Conservation (phyloP, 2,329 filamentous ascomycete genomes). For the Whalleya microplaca region DNA sequence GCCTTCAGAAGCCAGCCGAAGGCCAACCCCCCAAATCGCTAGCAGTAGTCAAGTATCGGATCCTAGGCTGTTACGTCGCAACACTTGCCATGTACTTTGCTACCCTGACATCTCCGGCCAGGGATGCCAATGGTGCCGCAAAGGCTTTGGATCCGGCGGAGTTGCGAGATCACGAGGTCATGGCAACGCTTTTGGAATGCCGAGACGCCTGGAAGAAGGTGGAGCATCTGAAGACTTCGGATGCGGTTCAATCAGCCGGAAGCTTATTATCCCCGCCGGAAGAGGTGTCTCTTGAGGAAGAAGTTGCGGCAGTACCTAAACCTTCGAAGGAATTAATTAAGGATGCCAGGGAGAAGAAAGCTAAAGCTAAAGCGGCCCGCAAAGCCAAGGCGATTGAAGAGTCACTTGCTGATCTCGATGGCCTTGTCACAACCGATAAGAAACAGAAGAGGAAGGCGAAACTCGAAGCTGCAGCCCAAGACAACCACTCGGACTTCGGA, state of each 20-base stretch:
- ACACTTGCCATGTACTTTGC: slow-evolving; percentile 93
- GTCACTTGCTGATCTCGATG: slow-evolving; percentile 70
- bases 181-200: slow-evolving; percentile 81
- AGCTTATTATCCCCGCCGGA: slow-evolving; percentile 29
- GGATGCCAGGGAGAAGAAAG: slow-evolving; percentile 31
- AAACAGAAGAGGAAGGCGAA: slow-evolving; percentile 50
- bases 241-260: slow-evolving; percentile 28
- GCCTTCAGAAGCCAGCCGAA: slow-evolving; percentile 62
- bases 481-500: slow-evolving; percentile 86
- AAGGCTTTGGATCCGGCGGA: slow-evolving; percentile 75
- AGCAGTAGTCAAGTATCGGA: slow-evolving; percentile 74
- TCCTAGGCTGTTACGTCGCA: slow-evolving; percentile 84
- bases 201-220: slow-evolving; percentile 79
- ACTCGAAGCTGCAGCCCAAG: slow-evolving; percentile 34
- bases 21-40: slow-evolving; percentile 55
- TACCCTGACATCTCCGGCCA: slow-evolving; percentile 79
- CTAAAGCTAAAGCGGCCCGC: slow-evolving; percentile 43
- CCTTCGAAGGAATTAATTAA: slow-evolving; percentile 31
- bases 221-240: slow-evolving; percentile 63
- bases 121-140: slow-evolving; percentile 56
- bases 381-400: slow-evolving; percentile 68
- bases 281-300: slow-evolving; percentile 40
- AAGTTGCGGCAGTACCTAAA: slow-evolving; percentile 34
- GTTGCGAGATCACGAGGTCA: slow-evolving; percentile 86
- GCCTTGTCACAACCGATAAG: slow-evolving; percentile 55